Conservation (phyloP, 148 eudicot genomes). For the Nepenthes gracilis region DNA sequence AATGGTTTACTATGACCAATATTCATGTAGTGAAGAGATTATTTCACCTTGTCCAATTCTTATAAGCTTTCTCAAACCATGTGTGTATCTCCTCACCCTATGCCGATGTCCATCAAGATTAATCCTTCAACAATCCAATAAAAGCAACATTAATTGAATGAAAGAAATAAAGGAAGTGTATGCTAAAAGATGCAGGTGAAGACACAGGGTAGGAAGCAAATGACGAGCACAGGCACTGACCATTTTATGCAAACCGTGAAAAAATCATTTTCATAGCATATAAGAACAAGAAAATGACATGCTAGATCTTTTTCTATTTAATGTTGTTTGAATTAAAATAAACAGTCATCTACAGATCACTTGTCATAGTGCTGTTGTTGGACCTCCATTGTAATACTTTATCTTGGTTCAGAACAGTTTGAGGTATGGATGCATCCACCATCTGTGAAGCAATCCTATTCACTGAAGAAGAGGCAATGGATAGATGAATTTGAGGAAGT, state of each 20-base stretch:
- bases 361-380: no score
- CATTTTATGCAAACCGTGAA: neutral
- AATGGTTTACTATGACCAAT: no score
- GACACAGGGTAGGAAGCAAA: neutral
- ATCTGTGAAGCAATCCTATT: no score
- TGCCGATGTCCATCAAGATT: conserved; percentile 84
- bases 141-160: conserved; percentile 3
- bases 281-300: neutral
- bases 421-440: no score
- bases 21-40: neutral
- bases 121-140: conserved; percentile 41
- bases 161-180: conserved; percentile 4
- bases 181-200: neutral
- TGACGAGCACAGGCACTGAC: neutral
- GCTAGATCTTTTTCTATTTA: no score
- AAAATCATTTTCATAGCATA: neutral
- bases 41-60: conserved; percentile 75
- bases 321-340: no score
- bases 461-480: no score
- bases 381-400: no score
- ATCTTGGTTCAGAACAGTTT: no score
- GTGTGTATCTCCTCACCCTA: conserved; percentile 80
- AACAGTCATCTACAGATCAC: no score
- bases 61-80: conserved; percentile 71
- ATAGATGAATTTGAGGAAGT: no score